Base-by-base conservation (phyloP, 768 basidiomycete genomes). In the Kwoniella dendrophila region DNA sequence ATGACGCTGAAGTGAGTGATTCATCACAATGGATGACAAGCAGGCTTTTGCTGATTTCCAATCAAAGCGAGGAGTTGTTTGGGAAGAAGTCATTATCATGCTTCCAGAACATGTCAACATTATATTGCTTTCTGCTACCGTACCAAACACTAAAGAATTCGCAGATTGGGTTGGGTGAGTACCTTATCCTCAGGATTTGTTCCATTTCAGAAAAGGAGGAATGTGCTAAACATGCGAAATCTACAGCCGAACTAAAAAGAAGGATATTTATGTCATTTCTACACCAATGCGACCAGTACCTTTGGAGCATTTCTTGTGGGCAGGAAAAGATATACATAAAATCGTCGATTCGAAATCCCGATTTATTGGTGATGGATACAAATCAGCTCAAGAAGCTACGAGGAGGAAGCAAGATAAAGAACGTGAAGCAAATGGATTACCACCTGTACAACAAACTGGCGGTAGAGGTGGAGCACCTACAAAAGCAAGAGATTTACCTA, bases 41-140 rank as follows among this genome's bases (percentile, higher is more conserved):
- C 5, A 7, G 45, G 45, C n/a, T 10, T 44, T 38, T 38, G 36
- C 36, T 38, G 36, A 38, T 38, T 18, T 0, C n/a, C 0, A 20
- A 24, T 44, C 20, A 41, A 74, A 97, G 95, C 85, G 96, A 75
- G 96, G 96, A 40, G 96, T 99, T 18, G 96, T 99, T 12, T 99
- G 96, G 96, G 95, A 99, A 80, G 95, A 99, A 81, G 95, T 99
- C 27, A 99, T 99, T 68, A 99, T 99, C 78, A 97, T 99, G 93
- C 83, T 99, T 12, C 96, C 96, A 0, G 96, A 98, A 68, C 95
- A 99, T 79, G 90, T 98, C 77, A 95, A 90, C 78, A 98, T 99
- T 73, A 97, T 99, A 57, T 82, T 99, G 43, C 82, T 99, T 16
- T 97, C 94, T 2, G 96, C 96, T 8, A 99, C 96, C 1, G 95